phyloP scores from a whole-genome alignment of 495 filamentous ascomycete genomes.

The Durotheca rogersii region DNA sequence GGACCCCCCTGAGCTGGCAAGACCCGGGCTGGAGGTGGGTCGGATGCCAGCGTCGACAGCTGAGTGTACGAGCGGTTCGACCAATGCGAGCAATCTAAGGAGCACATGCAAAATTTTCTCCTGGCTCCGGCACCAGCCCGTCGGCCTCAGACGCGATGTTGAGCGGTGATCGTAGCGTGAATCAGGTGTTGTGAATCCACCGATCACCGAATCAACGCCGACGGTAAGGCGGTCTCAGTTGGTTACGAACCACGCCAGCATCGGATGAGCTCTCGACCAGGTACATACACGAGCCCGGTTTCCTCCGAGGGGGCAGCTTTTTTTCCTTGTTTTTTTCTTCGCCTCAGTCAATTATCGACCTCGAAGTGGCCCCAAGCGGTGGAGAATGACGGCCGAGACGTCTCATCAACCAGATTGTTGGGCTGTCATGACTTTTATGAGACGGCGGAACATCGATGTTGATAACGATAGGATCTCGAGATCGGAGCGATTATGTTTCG shows the following conservation, averaged over 20 bases:
- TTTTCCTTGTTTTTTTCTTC: no score
- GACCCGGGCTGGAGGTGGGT: constrained; percentile 13
- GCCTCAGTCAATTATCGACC: no score
- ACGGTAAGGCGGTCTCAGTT: constrained; percentile 20
- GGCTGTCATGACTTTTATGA: no score
- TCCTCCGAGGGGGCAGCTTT: constrained; percentile 17
- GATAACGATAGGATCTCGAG: no score
- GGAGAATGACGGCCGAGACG: no score
- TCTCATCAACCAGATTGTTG: no score
- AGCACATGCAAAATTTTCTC: not conserved
- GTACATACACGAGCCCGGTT: constrained; percentile 17
- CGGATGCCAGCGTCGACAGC: constrained; percentile 7
- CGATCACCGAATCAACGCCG: constrained; percentile 22
- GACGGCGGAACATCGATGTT: no score
- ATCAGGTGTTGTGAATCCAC: constrained; percentile 30
- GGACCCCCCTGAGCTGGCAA: constrained; percentile 2
- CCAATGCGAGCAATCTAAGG: constrained; percentile 5
- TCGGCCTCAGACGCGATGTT: constrained; percentile 9
- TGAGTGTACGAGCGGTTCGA: not conserved
- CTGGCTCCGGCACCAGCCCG: constrained; percentile 1
- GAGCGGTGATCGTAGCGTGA: constrained; percentile 11
- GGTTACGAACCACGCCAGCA: constrained; percentile 28
- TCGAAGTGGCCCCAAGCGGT: no score
- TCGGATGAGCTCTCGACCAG: constrained; percentile 18
- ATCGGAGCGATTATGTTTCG: no score